A percentile compares a stretch with the other conserved stretches of the same genome.
Conservation (phyloP, 495 filamentous ascomycete species). For the Neurospora sp. region DNA sequence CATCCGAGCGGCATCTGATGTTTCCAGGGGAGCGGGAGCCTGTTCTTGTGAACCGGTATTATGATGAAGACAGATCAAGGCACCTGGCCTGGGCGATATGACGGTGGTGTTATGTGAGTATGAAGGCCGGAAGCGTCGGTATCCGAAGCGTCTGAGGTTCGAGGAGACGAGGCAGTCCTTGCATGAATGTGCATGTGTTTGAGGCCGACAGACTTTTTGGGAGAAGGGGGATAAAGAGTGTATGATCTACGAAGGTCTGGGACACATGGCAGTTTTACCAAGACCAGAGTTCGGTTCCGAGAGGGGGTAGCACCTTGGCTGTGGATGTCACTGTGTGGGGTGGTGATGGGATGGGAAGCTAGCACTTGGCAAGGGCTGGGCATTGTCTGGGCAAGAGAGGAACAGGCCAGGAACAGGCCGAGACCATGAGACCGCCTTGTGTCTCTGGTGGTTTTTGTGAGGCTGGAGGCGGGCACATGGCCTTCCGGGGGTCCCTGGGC, state of each 20-base stretch:
- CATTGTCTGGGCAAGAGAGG: neutral
- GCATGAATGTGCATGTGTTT: neutral
- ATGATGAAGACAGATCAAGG: neutral
- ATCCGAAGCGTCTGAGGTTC: neutral
- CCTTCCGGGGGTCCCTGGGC: neutral
- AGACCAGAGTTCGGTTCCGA: conserved; percentile 1
- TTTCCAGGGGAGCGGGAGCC: conserved; percentile 7
- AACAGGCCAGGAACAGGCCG: neutral
- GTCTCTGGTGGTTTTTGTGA: neutral
- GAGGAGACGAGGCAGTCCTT: neutral
- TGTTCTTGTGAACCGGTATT: neutral
- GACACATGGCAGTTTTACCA: conserved; percentile 29
- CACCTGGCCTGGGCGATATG: neutral
- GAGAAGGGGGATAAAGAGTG: conserved; percentile 24
- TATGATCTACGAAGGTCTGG: conserved; percentile 28
- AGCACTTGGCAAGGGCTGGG: neutral
- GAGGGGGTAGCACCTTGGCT: neutral
- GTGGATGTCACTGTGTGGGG: neutral
- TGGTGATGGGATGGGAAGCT: neutral
- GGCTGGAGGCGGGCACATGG: neutral
- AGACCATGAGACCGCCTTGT: neutral
- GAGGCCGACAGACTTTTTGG: conserved; percentile 19
- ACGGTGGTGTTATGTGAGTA: neutral
- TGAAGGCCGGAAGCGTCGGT: neutral
- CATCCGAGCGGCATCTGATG: conserved; percentile 36